These are phyloP conservation scores for Chiua virens DNA, from an alignment of 768 basidiomycete species.

Conservation along the genomic window DNA sequence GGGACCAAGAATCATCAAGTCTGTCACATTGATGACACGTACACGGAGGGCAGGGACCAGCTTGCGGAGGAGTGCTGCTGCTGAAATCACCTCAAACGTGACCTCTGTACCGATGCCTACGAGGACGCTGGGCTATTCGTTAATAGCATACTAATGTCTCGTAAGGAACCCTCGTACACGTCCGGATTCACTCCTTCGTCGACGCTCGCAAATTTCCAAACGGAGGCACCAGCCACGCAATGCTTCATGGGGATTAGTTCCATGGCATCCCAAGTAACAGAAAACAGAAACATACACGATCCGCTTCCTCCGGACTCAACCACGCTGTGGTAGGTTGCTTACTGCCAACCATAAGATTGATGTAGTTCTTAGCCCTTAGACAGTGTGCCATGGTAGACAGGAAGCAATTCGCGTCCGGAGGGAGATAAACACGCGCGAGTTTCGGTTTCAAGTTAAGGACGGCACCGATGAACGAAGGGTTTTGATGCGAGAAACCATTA, in stretches of 20 bases:
- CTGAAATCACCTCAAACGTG: constrained; percentile 87
- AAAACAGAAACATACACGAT: constrained; percentile 44
- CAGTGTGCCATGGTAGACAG: constrained; percentile 84
- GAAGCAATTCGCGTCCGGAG: constrained; percentile 89
- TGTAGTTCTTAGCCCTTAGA: constrained; percentile 78
- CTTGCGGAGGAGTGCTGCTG: constrained; percentile 75
- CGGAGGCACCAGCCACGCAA: constrained; percentile 83
- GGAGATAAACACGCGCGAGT: constrained; percentile 76
- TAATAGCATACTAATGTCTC: neutral
- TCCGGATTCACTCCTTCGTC: constrained; percentile 73
- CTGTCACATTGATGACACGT: constrained; percentile 86
- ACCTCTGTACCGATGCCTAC: constrained; percentile 88
- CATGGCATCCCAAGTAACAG: neutral
- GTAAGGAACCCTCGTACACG: constrained; percentile 43
- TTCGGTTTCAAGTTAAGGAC: constrained; percentile 76
- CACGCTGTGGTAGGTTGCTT: constrained; percentile 83
- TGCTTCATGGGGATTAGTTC: constrained; percentile 43
- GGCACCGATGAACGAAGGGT: constrained; percentile 82
- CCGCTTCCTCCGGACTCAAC: constrained; percentile 73
- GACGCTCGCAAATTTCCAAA: constrained; percentile 82
- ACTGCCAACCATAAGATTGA: constrained; percentile 87
- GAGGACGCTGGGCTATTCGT: constrained; percentile 51
- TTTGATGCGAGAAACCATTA: constrained; percentile 90
- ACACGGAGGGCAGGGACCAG: constrained; percentile 71
- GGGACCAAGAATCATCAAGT: constrained; percentile 78